Evolutionary conservation across 1,284 basidiomycete genomes (phyloP).

Genomic region (Apiotrichum porosum): DNA sequence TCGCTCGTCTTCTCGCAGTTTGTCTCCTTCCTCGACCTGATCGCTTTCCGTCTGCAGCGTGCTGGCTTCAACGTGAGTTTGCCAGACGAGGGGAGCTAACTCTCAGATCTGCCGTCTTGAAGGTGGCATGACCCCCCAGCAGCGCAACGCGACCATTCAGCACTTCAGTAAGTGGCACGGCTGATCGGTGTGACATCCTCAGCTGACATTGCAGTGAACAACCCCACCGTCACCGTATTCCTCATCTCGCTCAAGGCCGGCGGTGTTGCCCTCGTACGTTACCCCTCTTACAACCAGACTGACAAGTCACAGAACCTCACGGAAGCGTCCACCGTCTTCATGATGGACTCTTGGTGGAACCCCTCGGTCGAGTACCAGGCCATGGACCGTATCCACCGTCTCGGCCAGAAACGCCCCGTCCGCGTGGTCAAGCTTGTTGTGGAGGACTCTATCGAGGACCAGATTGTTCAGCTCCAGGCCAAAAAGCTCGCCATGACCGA

Average conservation of each 20-base stretch:
- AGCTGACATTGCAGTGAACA: conserved; percentile 62
- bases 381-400: conserved; percentile 79
- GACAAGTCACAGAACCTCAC: too few species aligned
- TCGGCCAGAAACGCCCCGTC: conserved; percentile 88
- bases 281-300: too few species aligned
- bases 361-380: conserved; percentile 61
- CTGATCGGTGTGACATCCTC: background rate
- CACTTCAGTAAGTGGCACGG: conserved; percentile 71
- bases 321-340: conserved; percentile 85
- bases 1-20: conserved; percentile 70
- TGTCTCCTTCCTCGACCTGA: conserved; percentile 59
- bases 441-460: conserved; percentile 93
- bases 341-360: conserved; percentile 64
- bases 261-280: conserved; percentile 78
- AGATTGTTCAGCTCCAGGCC: conserved; percentile 73
- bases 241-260: conserved; percentile 91
- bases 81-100: too few species aligned
- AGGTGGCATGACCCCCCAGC: conserved; percentile 95
- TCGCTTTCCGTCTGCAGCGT: conserved; percentile 85
- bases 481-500: conserved; percentile 50
- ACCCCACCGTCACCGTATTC: conserved; percentile 91
- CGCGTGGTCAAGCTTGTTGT: conserved; percentile 89
- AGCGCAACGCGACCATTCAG: conserved; percentile 89
- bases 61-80: conserved; percentile 93
- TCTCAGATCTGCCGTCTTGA: conserved; percentile 92